Base-by-base conservation (phyloP, 495 filamentous ascomycete species). In the Lophiotrema nucula region DNA sequence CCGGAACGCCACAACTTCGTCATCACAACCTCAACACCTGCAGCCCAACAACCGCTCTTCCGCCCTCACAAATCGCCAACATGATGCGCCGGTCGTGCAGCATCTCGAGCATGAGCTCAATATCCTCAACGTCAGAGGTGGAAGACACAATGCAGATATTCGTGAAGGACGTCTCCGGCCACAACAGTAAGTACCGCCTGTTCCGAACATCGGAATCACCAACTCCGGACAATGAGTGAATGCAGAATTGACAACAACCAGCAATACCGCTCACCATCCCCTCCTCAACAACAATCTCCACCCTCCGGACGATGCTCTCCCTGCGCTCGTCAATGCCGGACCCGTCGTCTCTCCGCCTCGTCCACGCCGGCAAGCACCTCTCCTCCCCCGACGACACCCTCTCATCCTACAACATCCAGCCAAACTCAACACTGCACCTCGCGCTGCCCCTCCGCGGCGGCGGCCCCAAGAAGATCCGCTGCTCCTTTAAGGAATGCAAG, bases 401-500 rank as follows among this genome's bases (percentile, higher is more conserved):
- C 51, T 28, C 58, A 42, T 54, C 66, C 27, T 70, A 73, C 68
- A 47, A 67, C 60, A 72, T 80, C 58, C 53, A 68, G 15, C 68
- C 66, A 22, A 70, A 77, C 24, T 62, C 67, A 12, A 79, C 76
- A 0, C 53, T 81, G 5, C 67, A 69, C 64, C 64, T 78, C 51
- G 64, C 71, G 18, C 62, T 74, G 21, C 70, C 72, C 24, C 39
- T 74, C 46, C 70, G 63, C 43, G 75, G 72, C 55, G 72, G 72
- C 65, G 83, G 76, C 73, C 76, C 88, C 60, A 89, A 87, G 76
- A 95, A 90, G 81, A 83, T 87, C 61, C 82, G 85, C 56, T 98
- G 93, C 80, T 85, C 81, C 58, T 89, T 86, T 79, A 90, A 89
- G 76, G 85, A 88, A 58, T 98, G 93, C 83, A 89, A 81, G 70